These are phyloP conservation scores for Euphorbia corollata DNA, from an alignment of 441 rosid genomes.

Conservation along the genomic window DNA sequence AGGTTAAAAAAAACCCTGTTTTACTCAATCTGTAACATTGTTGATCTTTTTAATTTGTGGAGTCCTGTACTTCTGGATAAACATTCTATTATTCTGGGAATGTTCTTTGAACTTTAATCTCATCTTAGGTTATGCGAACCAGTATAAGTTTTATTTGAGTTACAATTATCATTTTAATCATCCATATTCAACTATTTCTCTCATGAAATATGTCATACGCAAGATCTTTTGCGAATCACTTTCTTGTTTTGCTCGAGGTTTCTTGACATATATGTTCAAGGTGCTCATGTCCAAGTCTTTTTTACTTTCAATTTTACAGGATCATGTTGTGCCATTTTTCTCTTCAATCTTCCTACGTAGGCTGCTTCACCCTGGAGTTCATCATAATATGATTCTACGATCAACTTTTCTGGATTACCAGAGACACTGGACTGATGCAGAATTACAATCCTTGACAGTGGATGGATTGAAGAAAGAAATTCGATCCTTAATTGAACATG, in stretches of 20 bases:
- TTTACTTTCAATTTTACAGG: constrained; percentile 47
- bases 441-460: constrained; percentile 73
- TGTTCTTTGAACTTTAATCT: neutral
- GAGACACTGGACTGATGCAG: constrained; percentile 74
- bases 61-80: neutral
- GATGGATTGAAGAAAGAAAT: constrained; percentile 85
- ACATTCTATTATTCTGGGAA: neutral
- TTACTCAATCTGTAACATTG: neutral
- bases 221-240: constrained; percentile 7
- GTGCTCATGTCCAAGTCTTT: constrained; percentile 5
- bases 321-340: constrained; percentile 59
- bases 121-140: neutral
- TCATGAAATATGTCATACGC: neutral
- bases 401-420: constrained; percentile 70
- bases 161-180: neutral
- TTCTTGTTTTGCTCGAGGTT: neutral
- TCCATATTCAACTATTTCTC: neutral
- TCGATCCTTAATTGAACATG: constrained; percentile 63
- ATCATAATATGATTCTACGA: constrained; percentile 50
- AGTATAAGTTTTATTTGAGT: neutral
- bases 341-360: constrained; percentile 77
- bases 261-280: constrained; percentile 5
- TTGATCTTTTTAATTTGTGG: neutral
- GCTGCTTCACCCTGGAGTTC: constrained; percentile 82
- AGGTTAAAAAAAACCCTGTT: neutral